phyloP scores from a whole-genome alignment of 768 basidiomycete species.

The Lactifluus rugatus region DNA sequence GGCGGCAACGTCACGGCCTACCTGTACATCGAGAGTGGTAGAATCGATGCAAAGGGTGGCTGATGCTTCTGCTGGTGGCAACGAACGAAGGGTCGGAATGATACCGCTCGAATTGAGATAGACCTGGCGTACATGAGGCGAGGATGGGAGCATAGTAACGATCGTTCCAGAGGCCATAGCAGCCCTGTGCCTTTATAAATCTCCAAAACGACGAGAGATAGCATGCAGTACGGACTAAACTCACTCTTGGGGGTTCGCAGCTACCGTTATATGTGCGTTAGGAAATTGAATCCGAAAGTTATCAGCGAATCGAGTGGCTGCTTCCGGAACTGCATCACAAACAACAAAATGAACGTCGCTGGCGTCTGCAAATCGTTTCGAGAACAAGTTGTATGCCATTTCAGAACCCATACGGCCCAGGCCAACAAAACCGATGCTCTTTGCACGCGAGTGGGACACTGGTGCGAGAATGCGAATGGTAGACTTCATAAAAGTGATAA shows the following conservation, averaged over 20 bases:
- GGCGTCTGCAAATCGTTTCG: slow-evolving; percentile 49
- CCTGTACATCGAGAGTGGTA: slow-evolving; percentile 77
- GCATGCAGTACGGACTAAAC: slow-evolving; percentile 27
- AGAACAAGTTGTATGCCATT: slow-evolving; percentile 81
- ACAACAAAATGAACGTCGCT: slow-evolving; percentile 57
- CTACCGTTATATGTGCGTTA: slow-evolving; percentile 47
- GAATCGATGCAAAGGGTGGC: slow-evolving; percentile 75
- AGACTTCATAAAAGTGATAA: slow-evolving; percentile 38
- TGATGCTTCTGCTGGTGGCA: slow-evolving; percentile 30
- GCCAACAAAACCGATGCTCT: slow-evolving; percentile 70
- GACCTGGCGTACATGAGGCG: slow-evolving; percentile 74
- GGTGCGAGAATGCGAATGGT: slow-evolving; percentile 33
- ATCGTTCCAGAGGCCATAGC: slow-evolving; percentile 53
- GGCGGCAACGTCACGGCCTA: slow-evolving; percentile 55
- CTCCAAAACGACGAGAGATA: slow-evolving; percentile 2
- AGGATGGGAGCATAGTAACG: slow-evolving; percentile 88
- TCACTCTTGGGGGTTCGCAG: slow-evolving; percentile 61
- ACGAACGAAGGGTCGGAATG: slow-evolving; percentile 46
- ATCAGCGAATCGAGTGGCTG: slow-evolving; percentile 44
- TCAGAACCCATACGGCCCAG: slow-evolving; percentile 84
- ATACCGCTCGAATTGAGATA: slow-evolving; percentile 57
- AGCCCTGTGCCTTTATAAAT: slow-evolving; percentile 38
- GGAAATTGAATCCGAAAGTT: slow-evolving; percentile 52
- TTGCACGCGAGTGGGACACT: slow-evolving; percentile 20
- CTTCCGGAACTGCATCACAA: slow-evolving; percentile 63